Conservation (phyloP, 495 filamentous ascomycete genomes). For the Neurospora sp. region DNA sequence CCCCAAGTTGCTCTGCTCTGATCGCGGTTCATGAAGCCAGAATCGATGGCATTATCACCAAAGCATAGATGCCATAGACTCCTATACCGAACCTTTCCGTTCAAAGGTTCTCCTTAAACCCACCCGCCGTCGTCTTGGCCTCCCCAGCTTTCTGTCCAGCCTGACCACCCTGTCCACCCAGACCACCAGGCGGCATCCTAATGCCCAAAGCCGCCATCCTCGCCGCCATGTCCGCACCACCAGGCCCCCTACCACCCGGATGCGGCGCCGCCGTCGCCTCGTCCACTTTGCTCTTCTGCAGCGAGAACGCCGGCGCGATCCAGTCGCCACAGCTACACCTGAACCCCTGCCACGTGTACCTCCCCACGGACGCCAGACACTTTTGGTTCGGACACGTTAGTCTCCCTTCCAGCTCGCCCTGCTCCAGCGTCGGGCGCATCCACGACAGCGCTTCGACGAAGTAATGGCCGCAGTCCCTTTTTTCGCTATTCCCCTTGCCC, state of each 20-base stretch:
- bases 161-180: neutral
- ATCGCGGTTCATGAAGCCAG: neutral
- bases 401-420: slow-evolving; percentile 68
- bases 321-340: slow-evolving; percentile 85
- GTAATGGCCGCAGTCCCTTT: slow-evolving; percentile 59
- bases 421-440: slow-evolving; percentile 78
- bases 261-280: slow-evolving; percentile 34
- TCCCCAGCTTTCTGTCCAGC: neutral
- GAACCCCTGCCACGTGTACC: slow-evolving; percentile 93
- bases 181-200: slow-evolving; percentile 22
- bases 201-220: slow-evolving; percentile 22
- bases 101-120: slow-evolving; percentile 20
- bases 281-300: slow-evolving; percentile 75
- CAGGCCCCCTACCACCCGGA: neutral
- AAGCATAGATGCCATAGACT: neutral
- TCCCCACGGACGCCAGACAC: slow-evolving; percentile 72
- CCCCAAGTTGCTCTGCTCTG: neutral
- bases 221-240: slow-evolving; percentile 7
- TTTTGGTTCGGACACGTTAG: slow-evolving; percentile 69
- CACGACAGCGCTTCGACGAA: slow-evolving; percentile 86
- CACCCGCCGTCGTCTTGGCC: neutral
- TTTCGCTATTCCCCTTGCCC: slow-evolving; percentile 10
- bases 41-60: neutral
- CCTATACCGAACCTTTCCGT: neutral
- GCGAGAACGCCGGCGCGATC: slow-evolving; percentile 82